Conservation (phyloP, 352 stramenopile species). For the Peronospora destructor region DNA sequence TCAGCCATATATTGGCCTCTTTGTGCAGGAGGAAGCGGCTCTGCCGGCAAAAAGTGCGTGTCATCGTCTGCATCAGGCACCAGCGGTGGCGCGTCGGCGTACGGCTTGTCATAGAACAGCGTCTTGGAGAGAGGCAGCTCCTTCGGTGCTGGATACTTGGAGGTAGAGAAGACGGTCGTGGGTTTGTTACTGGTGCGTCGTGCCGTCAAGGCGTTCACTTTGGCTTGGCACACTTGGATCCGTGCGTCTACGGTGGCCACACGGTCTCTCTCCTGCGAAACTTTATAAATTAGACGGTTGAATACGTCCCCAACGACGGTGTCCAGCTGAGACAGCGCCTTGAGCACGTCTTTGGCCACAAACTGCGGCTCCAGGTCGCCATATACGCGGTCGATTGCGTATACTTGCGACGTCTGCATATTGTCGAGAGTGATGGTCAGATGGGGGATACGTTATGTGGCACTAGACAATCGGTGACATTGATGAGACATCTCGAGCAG, state of each 20-base stretch:
- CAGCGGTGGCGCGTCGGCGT: conserved; percentile 64
- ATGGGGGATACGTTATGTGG: conserved; percentile 1
- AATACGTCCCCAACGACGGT: conserved; percentile 82
- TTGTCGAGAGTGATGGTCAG: not conserved
- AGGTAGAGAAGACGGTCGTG: conserved; percentile 85
- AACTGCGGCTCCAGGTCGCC: conserved; percentile 80
- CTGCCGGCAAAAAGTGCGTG: conserved; percentile 75
- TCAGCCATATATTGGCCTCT: conserved; percentile 75
- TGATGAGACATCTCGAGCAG: not conserved
- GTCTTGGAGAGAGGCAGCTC: conserved; percentile 59
- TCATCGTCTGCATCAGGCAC: conserved; percentile 67
- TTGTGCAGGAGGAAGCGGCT: conserved; percentile 61
- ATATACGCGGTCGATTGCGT: conserved; percentile 81
- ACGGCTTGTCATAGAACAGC: conserved; percentile 81
- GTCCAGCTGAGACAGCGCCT: conserved; percentile 78
- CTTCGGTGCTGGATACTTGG: conserved; percentile 78
- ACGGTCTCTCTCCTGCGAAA: conserved; percentile 74
- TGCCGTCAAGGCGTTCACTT: conserved; percentile 77
- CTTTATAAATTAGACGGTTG: conserved; percentile 67
- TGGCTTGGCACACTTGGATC: conserved; percentile 76
- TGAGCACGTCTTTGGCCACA: conserved; percentile 80
- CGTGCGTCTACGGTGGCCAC: conserved; percentile 64
- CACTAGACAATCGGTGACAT: conserved; percentile 8
- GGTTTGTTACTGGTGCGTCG: conserved; percentile 78
- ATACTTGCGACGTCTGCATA: conserved; percentile 86